phyloP scores from a whole-genome alignment of 495 filamentous ascomycete species.

The Clavariopsis aquatica region DNA sequence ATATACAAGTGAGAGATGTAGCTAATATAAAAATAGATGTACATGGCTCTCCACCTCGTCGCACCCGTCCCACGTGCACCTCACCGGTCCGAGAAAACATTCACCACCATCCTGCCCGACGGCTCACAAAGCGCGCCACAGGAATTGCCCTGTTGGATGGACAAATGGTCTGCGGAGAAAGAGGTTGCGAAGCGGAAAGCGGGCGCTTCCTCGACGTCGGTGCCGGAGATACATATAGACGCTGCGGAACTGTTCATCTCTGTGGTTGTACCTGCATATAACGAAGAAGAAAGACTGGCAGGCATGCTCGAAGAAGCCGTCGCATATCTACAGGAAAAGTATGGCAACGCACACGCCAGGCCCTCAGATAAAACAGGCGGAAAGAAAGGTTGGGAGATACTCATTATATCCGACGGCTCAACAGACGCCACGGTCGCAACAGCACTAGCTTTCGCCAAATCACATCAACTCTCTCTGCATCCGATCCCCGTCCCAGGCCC shows the following conservation, averaged over 20 bases:
- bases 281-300: slow-evolving; percentile 79
- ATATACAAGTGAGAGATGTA: not conserved
- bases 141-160: slow-evolving; percentile 80
- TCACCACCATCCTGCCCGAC: slow-evolving; percentile 68
- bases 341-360: slow-evolving; percentile 55
- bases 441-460: slow-evolving; percentile 73
- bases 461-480: slow-evolving; percentile 50
- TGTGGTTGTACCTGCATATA: slow-evolving; percentile 92
- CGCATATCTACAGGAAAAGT: slow-evolving; percentile 73
- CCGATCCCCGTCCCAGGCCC: slow-evolving; percentile 41
- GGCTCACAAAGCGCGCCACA: slow-evolving; percentile 61
- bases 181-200: slow-evolving; percentile 46
- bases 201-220: slow-evolving; percentile 45
- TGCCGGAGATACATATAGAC: slow-evolving; percentile 42
- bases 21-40: slow-evolving; percentile 55
- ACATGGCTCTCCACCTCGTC: slow-evolving; percentile 67
- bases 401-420: slow-evolving; percentile 94
- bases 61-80: slow-evolving; percentile 79
- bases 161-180: slow-evolving; percentile 62
- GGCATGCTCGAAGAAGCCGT: slow-evolving; percentile 90
- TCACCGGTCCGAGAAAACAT: slow-evolving; percentile 80
- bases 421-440: slow-evolving; percentile 78
- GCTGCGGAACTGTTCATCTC: slow-evolving; percentile 70
- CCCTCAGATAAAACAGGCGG: slow-evolving; percentile 3
- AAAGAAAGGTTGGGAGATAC: slow-evolving; percentile 79